Evolutionary conservation across 1,139 yeast genomes (phyloP), one percentile per base, ranked within the genome.

Genomic region (Eremothecium coryli): DNA sequence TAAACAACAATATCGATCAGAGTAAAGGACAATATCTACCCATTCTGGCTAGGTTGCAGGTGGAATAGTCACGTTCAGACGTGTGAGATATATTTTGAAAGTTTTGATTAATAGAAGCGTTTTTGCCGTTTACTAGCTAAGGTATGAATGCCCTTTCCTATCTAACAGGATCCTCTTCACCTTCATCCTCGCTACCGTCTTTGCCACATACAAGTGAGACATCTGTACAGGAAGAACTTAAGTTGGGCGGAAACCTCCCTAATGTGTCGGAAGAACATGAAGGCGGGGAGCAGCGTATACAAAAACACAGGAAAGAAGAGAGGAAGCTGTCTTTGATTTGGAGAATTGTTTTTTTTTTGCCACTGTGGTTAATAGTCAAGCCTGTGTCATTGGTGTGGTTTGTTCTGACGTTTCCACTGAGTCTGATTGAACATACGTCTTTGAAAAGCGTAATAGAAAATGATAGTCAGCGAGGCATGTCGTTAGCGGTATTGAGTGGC

Each of bases 331-430:
- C 32, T 12, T 29, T 31, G 21, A 8, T 35, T 21, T 42, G 45
- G 44, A 31, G 38, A 9, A 41, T 56, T 7, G 32, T 67, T 2
- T 43, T 66, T 21, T 69, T 64, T 38, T 36, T 69, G 2, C 74
- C 76, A 17, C 62, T 65, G 42, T 41, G 60, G 21, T 38, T 72
- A 3, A 43, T 72, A 7, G 43, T 66, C 18, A 63, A 64, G 32
- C 82, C 82, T 1, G 37, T 70, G 14, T 41, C 57, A 9, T 62
- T 65, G 36, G 24, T 64, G 1, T 62, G 76, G 66, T 61, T 59
- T 36, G 42, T 72, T 12, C 29, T 69, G 11, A 64, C 73, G 1
- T 70, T 66, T 46, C 81, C 81, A 1, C 53, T 73, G 40, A 57
- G 65, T 26, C 49, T 70, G 32, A 45, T 70, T 10, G 67, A 64